These are phyloP conservation scores for Phytophthora fragariae DNA, from an alignment of 352 stramenopile genomes.

Conservation along the genomic window DNA sequence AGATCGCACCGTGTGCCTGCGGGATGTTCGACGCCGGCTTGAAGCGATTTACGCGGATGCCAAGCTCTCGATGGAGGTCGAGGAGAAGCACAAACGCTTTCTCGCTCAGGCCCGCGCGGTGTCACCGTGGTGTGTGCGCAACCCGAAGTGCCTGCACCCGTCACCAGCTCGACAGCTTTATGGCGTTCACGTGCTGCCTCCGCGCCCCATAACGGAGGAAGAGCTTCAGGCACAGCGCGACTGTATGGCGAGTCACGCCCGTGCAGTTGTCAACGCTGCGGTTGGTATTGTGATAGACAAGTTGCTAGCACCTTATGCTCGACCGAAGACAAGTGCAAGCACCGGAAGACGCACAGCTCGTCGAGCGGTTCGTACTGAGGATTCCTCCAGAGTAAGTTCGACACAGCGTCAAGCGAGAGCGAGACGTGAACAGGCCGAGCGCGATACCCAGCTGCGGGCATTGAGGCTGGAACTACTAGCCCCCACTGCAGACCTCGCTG, in stretches of 20 bases:
- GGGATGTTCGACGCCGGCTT: slow-evolving; percentile 33
- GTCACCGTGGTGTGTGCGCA: slow-evolving; percentile 71
- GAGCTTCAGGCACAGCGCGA: slow-evolving; percentile 51
- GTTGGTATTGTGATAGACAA: slow-evolving; percentile 49
- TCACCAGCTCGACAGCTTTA: slow-evolving; percentile 60
- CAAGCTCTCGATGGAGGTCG: slow-evolving; percentile 35
- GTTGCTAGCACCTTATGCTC: slow-evolving; percentile 32
- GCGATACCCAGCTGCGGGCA: slow-evolving; percentile 36
- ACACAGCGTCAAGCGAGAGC: slow-evolving; percentile 27
- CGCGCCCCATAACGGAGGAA: slow-evolving; percentile 48
- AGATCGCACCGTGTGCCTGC: slow-evolving; percentile 52
- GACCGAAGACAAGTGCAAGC: slow-evolving; percentile 11
- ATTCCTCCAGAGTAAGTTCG: slow-evolving; percentile 9
- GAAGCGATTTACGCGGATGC: slow-evolving; percentile 49
- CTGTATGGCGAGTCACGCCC: slow-evolving; percentile 31
- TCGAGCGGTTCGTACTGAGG: not conserved
- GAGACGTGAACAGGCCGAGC: slow-evolving; percentile 47
- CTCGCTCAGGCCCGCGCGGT: slow-evolving; percentile 48
- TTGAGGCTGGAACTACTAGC: slow-evolving; percentile 60
- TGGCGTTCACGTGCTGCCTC: slow-evolving; percentile 55
- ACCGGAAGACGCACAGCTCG: slow-evolving; percentile 19
- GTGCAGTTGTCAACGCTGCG: slow-evolving; percentile 41
- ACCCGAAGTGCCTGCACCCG: slow-evolving; percentile 50
- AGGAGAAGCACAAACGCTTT: slow-evolving; percentile 54
- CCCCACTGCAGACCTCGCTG: slow-evolving; percentile 26